Evolutionary conservation across 2,329 filamentous ascomycete species (phyloP), one percentile per base, ranked within the genome.

Genomic region (Colletotrichum spaethianum): DNA sequence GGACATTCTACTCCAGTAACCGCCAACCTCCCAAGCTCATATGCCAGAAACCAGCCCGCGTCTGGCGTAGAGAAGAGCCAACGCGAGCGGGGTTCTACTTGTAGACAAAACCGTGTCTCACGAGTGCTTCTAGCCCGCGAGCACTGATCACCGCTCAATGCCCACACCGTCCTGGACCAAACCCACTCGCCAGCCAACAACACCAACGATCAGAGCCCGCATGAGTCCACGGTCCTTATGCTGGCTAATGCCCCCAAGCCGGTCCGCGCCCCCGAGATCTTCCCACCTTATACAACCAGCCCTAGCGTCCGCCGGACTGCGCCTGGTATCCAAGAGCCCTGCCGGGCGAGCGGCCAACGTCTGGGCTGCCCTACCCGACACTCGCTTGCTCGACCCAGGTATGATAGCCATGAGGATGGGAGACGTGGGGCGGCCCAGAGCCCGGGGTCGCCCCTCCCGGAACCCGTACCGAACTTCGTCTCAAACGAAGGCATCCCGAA

Each of bases 401-500:
- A 50, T 28, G 9, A 28, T 4, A 50, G 23, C 16, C 14, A 18
- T 18, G 18, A 28, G 23, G 11, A 50, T 28, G 23, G 48, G 48
- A 28, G 48, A 18, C 23, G 23, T 50, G 23, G 48, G 48, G 23
- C 12, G 23, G 33, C 14, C 23, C 12, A 8, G 23, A 28, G 23
- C 23, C 26, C 23, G 28, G 48, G 48, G 5, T 18, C 23, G 62
- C 36, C 18, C 55, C 33, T 61, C 61, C 55, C 67, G 46, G 67
- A 56, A 50, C n/a, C 63, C 31, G 46, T 44, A 31, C 63, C 40
- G 56, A 62, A 40, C n/a, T 26, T 55, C 63, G 48, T 56, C 63
- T 62, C 67, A 56, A 50, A 67, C 33, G 63, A 62, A 67, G 46
- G 48, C 23, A 40, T 61, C 31, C 63, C 67, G 46, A 62, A 67